Percentiles rank a stretch among this genome's conserved stretches.
phyloP scores from a whole-genome alignment of 371 early-diverging fungal genomes.

The Entomophthora muscae region DNA sequence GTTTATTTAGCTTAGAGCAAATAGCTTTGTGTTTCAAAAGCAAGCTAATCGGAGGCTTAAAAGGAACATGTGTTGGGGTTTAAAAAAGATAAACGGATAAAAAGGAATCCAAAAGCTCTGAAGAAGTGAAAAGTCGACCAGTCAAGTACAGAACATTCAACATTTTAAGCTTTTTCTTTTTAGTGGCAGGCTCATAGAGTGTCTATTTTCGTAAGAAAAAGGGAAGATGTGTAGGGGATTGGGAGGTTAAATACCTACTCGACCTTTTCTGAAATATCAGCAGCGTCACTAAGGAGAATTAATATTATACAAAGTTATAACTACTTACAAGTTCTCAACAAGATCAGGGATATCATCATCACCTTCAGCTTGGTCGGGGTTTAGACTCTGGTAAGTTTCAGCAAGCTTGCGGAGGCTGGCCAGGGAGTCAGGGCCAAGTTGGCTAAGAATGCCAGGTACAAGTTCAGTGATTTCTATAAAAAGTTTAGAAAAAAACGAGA shows the following conservation, averaged over 20 bases:
- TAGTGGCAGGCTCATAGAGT: not conserved
- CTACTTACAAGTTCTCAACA: slow-evolving; percentile 27
- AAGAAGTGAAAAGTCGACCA: too few relatives aligned
- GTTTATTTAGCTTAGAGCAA: too few relatives aligned
- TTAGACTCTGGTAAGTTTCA: slow-evolving; percentile 49
- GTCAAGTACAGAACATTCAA: too few relatives aligned
- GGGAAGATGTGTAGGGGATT: not conserved
- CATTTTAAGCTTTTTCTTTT: too few relatives aligned
- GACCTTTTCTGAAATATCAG: not conserved
- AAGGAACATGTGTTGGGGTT: too few relatives aligned
- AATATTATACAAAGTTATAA: not conserved
- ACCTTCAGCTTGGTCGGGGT: slow-evolving; percentile 22
- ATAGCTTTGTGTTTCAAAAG: too few relatives aligned
- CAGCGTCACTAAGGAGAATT: not conserved
- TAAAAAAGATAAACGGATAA: too few relatives aligned
- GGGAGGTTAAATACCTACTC: not conserved
- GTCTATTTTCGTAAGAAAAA: not conserved
- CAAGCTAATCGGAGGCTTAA: too few relatives aligned
- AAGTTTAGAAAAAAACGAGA: not conserved
- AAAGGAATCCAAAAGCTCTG: too few relatives aligned
- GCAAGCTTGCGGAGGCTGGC: slow-evolving; percentile 74
- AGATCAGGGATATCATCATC: slow-evolving; percentile 64
- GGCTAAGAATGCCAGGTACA: slow-evolving; percentile 85
- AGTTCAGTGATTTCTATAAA: slow-evolving; percentile 70
- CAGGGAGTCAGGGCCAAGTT: slow-evolving; percentile 88